Conservation (phyloP, 331 rosid genomes). For the Saraca asoca region DNA sequence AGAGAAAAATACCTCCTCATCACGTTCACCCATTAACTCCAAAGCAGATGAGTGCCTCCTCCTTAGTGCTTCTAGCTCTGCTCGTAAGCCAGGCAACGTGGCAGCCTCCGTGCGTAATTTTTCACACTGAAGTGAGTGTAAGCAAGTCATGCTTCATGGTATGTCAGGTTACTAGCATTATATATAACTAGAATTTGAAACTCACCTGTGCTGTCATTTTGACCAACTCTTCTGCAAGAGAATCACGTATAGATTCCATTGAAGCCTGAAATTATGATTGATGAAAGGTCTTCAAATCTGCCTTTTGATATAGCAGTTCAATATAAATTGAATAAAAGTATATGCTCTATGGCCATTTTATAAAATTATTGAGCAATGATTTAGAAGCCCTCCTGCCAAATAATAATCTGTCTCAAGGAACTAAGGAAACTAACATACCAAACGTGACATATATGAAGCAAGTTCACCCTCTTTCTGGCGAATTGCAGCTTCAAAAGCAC, state of each 20-base stretch:
- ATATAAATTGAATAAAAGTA: constrained; percentile 28
- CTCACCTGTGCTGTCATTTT: constrained; percentile 86
- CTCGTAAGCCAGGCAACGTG: constrained; percentile 76
- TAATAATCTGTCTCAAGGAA: not conserved
- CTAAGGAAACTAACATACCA: constrained; percentile 58
- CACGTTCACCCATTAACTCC: constrained; percentile 99
- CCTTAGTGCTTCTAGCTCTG: constrained; percentile 92
- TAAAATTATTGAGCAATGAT: constrained; percentile 21
- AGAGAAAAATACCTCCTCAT: constrained; percentile 77
- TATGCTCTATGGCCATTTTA: not conserved
- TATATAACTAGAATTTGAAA: constrained; percentile 23
- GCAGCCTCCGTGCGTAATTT: constrained; percentile 82
- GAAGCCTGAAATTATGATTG: constrained; percentile 62
- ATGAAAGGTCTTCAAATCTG: constrained; percentile 22
- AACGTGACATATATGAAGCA: constrained; percentile 92
- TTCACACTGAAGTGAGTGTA: constrained; percentile 68
- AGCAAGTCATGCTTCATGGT: constrained; percentile 32
- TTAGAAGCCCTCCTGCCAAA: constrained; percentile 19
- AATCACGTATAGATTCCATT: constrained; percentile 92
- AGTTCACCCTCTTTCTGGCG: constrained; percentile 99
- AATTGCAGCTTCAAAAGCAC: constrained; percentile 92
- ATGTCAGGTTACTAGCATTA: constrained; percentile 17
- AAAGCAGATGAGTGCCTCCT: constrained; percentile 96
- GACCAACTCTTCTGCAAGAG: constrained; percentile 98
- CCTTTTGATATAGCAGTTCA: constrained; percentile 12